Evolutionary conservation across 306 rosid genomes (phyloP), one percentile per base, ranked within the genome.

Genomic region (Malus asiatica): DNA sequence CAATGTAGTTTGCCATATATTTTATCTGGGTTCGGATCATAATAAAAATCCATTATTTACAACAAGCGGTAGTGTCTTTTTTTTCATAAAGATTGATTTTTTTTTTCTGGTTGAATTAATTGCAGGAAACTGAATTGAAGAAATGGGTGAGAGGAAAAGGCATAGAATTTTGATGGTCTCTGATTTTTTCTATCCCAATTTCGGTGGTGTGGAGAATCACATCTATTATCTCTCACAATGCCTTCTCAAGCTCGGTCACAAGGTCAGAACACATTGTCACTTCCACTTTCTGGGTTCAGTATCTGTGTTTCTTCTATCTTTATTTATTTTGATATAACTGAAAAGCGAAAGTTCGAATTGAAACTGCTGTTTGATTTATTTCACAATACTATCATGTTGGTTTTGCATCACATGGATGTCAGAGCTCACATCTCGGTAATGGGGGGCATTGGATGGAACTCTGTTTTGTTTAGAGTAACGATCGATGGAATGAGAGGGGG

Each of bases 201-300:
- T 93, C 73, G 98, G 98, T 60, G 97, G 98, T 15, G 97, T 93
- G 35, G 97, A 93, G 87, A 91, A 83, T 69, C 97, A 93, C 80
- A 87, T 91, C 20, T 93, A 93, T 80, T 90, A 83, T 82, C 93
- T 93, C 75, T 89, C 98, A 8, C 93, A 90, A 46, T 93, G 98
- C 79, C 84, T 93, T 75, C 83, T 91, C 85, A 91, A 90, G 80
- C 88, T 93, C 74, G 94, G 98, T 69, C 98, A 93, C 90, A 91
- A 93, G 97, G 98, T 93, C 53, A 81, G 52, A 83, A 42, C 52
- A 69, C 48, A 40, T 3, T 6, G 32, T 76, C 68, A 59, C 22
- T 29, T 79, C 13, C 62, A 44, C 32, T 68, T 78, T 80, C 14
- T 74, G 12, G 57, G 74, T 80, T 76, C 62, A 9, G 4, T 23